Percentiles rank a stretch among this genome's conserved stretches.
These are phyloP conservation scores for Beta vulgaris DNA, from an alignment of 148 eudicot genomes.

Conservation along the genomic window DNA sequence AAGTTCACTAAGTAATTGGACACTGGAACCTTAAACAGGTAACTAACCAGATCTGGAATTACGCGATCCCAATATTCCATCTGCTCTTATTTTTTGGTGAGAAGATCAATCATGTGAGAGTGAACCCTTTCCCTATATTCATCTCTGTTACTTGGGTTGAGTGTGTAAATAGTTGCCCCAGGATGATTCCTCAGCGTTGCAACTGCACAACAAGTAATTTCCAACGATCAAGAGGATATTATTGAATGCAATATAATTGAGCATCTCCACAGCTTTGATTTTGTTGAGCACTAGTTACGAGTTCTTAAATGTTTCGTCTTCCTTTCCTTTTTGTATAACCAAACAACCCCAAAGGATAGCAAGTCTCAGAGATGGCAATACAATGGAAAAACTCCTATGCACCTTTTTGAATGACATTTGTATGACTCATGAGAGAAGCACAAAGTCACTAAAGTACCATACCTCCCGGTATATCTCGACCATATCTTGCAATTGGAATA, in stretches of 20 bases:
- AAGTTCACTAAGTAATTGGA: too few species aligned
- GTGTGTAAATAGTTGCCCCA: slow-evolving; percentile 62
- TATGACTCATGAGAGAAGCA: neutral
- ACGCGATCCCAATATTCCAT: neutral
- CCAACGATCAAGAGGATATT: neutral
- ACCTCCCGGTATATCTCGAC: slow-evolving; percentile 95
- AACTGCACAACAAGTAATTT: slow-evolving; percentile 43
- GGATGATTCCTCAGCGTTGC: slow-evolving; percentile 82
- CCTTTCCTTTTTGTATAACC: too few species aligned
- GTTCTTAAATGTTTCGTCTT: too few species aligned
- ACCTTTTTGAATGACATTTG: neutral
- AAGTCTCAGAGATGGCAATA: neutral
- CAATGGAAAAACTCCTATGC: neutral
- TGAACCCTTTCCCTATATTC: slow-evolving; percentile 54
- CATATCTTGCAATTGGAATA: slow-evolving; percentile 65
- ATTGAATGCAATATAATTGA: neutral
- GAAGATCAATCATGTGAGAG: slow-evolving; percentile 42
- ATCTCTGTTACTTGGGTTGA: slow-evolving; percentile 58
- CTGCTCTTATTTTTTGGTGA: slow-evolving; percentile 29
- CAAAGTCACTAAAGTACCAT: slow-evolving; percentile 12
- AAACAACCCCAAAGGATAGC: too few species aligned
- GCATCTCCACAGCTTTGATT: too few species aligned
- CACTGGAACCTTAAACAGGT: too few species aligned
- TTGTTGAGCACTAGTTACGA: too few species aligned
- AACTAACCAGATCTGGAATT: too few species aligned